phyloP scores from a whole-genome alignment of 768 basidiomycete species.

The Tephrocybe sp. region DNA sequence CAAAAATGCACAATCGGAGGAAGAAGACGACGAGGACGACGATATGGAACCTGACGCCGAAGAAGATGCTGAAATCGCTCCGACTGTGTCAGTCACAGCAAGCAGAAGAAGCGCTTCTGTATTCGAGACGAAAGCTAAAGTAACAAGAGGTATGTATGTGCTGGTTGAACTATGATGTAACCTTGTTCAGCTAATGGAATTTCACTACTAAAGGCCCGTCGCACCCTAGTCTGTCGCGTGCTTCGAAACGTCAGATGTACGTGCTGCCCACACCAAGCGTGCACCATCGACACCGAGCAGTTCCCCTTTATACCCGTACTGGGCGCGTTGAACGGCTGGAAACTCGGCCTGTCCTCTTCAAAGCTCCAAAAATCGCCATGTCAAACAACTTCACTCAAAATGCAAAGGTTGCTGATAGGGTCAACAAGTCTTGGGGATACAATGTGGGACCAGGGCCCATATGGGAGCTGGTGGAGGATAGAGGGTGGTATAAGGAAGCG shows the following conservation, averaged over 20 bases:
- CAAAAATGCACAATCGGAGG: slow-evolving; percentile 23
- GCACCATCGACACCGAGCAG: slow-evolving; percentile 73
- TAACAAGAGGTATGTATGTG: slow-evolving; percentile 28
- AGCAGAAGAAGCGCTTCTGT: slow-evolving; percentile 20
- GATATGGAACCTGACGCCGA: slow-evolving; percentile 19
- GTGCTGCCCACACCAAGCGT: slow-evolving; percentile 62
- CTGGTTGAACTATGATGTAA: slow-evolving; percentile 14
- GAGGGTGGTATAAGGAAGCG: slow-evolving; percentile 76
- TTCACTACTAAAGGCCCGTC: slow-evolving; percentile 5
- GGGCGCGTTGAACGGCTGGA: slow-evolving; percentile 62
- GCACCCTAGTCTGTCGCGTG: slow-evolving; percentile 31
- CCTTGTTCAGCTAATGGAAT: slow-evolving; percentile 10
- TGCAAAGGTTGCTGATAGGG: slow-evolving; percentile 47
- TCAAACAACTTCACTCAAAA: slow-evolving; percentile 61
- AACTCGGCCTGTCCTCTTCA: slow-evolving; percentile 50
- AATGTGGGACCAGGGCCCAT: slow-evolving; percentile 76
- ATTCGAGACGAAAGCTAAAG: slow-evolving; percentile 24
- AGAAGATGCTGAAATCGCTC: slow-evolving; percentile 19
- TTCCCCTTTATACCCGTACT: slow-evolving; percentile 54
- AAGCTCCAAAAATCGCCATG: slow-evolving; percentile 33
- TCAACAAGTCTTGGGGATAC: slow-evolving; percentile 71
- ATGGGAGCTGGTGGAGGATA: slow-evolving; percentile 79
- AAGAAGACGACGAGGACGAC: slow-evolving; percentile 20
- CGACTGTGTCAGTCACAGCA: slow-evolving; percentile 10
- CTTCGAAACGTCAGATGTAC: slow-evolving; percentile 52